These are phyloP conservation scores for Mimosa bimucronata DNA, from an alignment of 306 rosid species.

Conservation along the genomic window DNA sequence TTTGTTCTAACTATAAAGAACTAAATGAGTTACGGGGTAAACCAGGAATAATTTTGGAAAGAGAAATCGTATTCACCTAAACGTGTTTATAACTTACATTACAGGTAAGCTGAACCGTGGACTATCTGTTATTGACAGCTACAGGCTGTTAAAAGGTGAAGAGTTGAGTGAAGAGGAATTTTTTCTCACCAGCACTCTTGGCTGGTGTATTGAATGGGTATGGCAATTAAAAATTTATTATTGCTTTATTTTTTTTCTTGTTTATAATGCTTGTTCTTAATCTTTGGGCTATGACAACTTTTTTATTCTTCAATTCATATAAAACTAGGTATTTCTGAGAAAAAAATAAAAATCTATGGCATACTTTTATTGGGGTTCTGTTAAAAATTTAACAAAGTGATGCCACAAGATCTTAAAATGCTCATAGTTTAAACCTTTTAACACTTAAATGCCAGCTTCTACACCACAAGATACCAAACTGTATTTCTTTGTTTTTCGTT, in stretches of 20 bases:
- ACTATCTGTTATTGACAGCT: constrained; percentile 63
- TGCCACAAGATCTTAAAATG: neutral
- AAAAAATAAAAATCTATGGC: neutral
- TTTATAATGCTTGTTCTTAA: neutral
- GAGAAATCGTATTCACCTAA: constrained; percentile 29
- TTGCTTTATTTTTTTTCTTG: neutral
- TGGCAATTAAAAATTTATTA: constrained; percentile 9
- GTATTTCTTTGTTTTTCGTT: neutral
- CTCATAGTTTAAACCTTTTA: neutral
- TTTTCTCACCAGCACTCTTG: constrained; percentile 63
- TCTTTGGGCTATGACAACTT: neutral
- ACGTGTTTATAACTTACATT: constrained; percentile 27
- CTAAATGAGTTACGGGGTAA: constrained; percentile 13
- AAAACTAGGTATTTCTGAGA: neutral
- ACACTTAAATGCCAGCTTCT: neutral
- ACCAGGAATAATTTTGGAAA: constrained; percentile 11
- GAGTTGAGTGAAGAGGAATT: constrained; percentile 55
- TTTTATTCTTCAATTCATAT: neutral
- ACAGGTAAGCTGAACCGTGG: constrained; percentile 73
- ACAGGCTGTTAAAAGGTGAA: constrained; percentile 49
- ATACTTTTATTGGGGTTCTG: neutral
- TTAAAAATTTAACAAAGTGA: neutral
- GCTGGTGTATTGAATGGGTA: constrained; percentile 78
- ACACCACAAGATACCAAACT: neutral
- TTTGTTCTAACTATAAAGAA: neutral